Evolutionary conservation across 805 yeast genomes (phyloP), one percentile per base, ranked within the genome.

Genomic region (Yamadazyma insecticola): DNA sequence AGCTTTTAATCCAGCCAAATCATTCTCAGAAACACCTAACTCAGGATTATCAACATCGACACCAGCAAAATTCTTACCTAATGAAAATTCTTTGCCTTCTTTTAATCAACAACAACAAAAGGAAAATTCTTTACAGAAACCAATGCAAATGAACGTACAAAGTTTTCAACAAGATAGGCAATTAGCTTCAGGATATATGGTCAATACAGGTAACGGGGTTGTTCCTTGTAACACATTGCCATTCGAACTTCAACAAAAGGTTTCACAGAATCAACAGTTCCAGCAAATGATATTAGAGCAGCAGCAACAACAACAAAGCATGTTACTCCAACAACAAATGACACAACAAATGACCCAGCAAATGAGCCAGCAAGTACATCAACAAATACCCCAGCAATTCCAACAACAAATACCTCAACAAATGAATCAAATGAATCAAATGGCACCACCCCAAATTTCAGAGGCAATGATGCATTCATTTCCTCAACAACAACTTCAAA

Each of bases 141-240:
- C n/a, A n/a, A 24, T 24, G 18, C 8, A 8, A 19, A 24, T 19
- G 9, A 20, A 17, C 19, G 15, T 14, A 6, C 20, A 23, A 9
- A n/a, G n/a, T n/a, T n/a, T n/a, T n/a, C n/a, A n/a, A n/a, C n/a
- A n/a, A n/a, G n/a, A n/a, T 18, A 26, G 4, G 3, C 28, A 30
- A 20, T 6, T 7, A 7, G 7, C 4, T n/a, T n/a, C 18, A 11
- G n/a, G 13, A 10, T 15, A 15, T 26, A 44, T 47, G 48, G 50
- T 41, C 10, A 48, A 48, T 26, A 26, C 44, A 10, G 51, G 48
- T 2, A 45, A 35, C 28, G 50, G 51, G 5, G 45, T 35, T 20
- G 44, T 44, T 7, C 50, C 52, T 7, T 44, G 44, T 24, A 32
- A 33, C 21, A 32, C 41, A 4, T 37, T 50, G 17, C 47, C 40